Percentiles rank a stretch among this genome's conserved stretches.
Evolutionary conservation across 2,329 filamentous ascomycete species (phyloP).

Genomic region (Colletotrichum godetiae): DNA sequence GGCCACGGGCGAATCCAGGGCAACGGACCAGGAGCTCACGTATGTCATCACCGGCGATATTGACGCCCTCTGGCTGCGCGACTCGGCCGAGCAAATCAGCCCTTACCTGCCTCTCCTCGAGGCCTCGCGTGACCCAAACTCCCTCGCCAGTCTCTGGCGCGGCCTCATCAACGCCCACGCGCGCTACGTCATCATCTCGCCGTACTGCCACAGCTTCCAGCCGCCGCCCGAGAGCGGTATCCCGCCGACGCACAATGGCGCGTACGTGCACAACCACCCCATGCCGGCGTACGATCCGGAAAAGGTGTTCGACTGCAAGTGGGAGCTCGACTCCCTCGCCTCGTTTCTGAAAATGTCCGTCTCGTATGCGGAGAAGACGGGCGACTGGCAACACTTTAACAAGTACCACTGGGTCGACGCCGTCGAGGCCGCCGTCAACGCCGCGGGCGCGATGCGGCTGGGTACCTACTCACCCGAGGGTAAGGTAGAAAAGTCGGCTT

Average conservation of each 20-base stretch:
- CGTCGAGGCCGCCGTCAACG: slow-evolving; percentile 74
- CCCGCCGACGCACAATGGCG: slow-evolving; percentile 65
- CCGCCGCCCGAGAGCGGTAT: slow-evolving; percentile 82
- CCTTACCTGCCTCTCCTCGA: slow-evolving; percentile 73
- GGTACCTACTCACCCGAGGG: slow-evolving; percentile 77
- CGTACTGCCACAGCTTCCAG: slow-evolving; percentile 93
- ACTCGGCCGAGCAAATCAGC: slow-evolving; percentile 81
- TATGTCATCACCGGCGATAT: slow-evolving; percentile 89
- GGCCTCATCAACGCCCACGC: slow-evolving; percentile 79
- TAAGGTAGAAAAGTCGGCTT: slow-evolving; percentile 68
- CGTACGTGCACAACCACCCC: slow-evolving; percentile 66
- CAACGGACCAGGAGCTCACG: slow-evolving; percentile 69
- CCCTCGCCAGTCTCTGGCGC: slow-evolving; percentile 74
- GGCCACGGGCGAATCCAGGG: slow-evolving; percentile 38
- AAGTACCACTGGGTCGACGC: slow-evolving; percentile 79
- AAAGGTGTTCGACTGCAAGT: slow-evolving; percentile 87
- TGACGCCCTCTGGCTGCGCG: slow-evolving; percentile 88
- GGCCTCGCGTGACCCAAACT: slow-evolving; percentile 63
- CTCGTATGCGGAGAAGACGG: slow-evolving; percentile 79
- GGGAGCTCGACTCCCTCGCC: slow-evolving; percentile 89
- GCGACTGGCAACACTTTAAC: slow-evolving; percentile 76
- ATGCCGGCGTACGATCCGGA: slow-evolving; percentile 74
- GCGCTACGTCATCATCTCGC: slow-evolving; percentile 73
- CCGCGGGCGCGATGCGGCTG: slow-evolving; percentile 76
- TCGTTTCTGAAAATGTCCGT: slow-evolving; percentile 85